Evolutionary conservation across 2,329 filamentous ascomycete genomes (phyloP).

Genomic region (Xylariaceae sp.): DNA sequence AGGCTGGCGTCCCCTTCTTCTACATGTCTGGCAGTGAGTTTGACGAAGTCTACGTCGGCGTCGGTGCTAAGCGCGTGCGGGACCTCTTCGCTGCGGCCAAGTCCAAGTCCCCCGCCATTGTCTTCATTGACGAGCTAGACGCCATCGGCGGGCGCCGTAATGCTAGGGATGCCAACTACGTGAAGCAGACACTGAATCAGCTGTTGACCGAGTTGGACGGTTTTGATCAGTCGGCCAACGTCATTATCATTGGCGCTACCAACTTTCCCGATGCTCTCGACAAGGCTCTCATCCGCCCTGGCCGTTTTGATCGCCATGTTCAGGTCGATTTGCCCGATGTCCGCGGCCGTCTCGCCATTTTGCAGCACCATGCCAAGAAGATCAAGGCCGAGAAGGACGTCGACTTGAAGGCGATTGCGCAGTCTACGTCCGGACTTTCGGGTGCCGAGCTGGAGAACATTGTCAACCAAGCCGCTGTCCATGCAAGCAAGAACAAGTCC

Average conservation of each 20-base stretch:
- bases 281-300: constrained; percentile 89
- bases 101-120: constrained; percentile 82
- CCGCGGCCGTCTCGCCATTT: constrained; percentile 84
- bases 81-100: constrained; percentile 86
- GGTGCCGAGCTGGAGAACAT: constrained; percentile 96
- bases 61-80: constrained; percentile 92
- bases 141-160: constrained; percentile 94
- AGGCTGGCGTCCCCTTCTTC: constrained; percentile 97
- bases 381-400: constrained; percentile 79
- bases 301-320: constrained; percentile 93
- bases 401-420: constrained; percentile 78
- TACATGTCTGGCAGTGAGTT: constrained; percentile 99
- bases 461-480: constrained; percentile 92
- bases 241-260: constrained; percentile 94
- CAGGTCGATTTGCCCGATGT: constrained; percentile 88
- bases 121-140: constrained; percentile 93
- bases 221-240: constrained; percentile 89
- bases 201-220: constrained; percentile 95
- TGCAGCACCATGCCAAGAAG: constrained; percentile 91
- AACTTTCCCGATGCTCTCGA: constrained; percentile 95
- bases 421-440: constrained; percentile 86
- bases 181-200: constrained; percentile 97
- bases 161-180: constrained; percentile 87
- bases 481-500: constrained; percentile 84
- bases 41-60: constrained; percentile 96